These are phyloP conservation scores for Santalum album DNA, from an alignment of 164 flowering plant species.

Conservation along the genomic window DNA sequence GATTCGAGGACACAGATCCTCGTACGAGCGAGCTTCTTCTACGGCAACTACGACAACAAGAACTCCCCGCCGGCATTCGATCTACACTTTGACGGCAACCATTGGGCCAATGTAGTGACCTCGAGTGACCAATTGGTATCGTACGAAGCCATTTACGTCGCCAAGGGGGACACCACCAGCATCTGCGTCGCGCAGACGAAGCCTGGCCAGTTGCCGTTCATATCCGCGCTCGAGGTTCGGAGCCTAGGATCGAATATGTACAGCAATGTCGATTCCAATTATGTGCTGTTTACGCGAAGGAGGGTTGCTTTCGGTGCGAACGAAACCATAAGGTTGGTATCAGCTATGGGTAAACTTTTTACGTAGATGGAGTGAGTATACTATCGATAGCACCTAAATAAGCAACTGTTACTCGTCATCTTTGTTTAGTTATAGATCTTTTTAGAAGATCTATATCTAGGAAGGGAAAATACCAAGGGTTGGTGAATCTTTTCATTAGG, in stretches of 20 bases:
- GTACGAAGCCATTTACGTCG: slow-evolving; percentile 19
- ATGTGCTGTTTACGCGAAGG: slow-evolving; percentile 14
- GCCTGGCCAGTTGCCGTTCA: slow-evolving; percentile 30
- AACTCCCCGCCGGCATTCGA: slow-evolving; percentile 29
- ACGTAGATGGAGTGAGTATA: too few relatives aligned
- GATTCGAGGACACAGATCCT: slow-evolving; percentile 11
- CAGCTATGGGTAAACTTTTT: too few relatives aligned
- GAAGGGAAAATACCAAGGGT: too few relatives aligned
- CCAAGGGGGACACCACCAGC: slow-evolving; percentile 12
- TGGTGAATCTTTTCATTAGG: too few relatives aligned
- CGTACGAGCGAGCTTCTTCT: slow-evolving; percentile 27
- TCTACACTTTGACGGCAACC: slow-evolving; percentile 26
- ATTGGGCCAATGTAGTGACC: slow-evolving; percentile 18
- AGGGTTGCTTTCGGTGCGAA: slow-evolving; percentile 22
- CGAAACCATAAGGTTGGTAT: slow-evolving; percentile 16
- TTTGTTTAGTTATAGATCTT: too few relatives aligned
- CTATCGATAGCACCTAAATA: too few relatives aligned
- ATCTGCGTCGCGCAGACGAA: slow-evolving; percentile 31
- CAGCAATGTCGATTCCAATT: slow-evolving; percentile 1
- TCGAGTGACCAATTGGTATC: background rate
- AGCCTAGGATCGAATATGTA: slow-evolving; percentile 22
- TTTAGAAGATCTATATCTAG: too few relatives aligned
- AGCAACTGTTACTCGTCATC: too few relatives aligned
- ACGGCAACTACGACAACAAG: slow-evolving; percentile 32
- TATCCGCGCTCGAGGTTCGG: slow-evolving; percentile 33